Conservation (phyloP, 2,329 filamentous ascomycete species). For the Neofusicoccum kwambonambiense region DNA sequence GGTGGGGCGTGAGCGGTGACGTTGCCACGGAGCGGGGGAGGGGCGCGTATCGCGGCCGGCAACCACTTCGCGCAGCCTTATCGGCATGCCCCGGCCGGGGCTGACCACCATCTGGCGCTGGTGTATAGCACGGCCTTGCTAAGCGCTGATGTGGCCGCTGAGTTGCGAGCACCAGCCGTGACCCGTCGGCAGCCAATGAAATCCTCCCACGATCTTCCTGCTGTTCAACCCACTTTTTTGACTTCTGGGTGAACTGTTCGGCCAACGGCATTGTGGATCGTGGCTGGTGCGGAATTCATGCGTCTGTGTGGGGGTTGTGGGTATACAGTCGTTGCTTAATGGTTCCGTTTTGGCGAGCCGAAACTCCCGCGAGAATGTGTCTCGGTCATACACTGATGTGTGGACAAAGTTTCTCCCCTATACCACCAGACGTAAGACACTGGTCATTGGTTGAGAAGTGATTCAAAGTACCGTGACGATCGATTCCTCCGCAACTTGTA, state of each 20-base stretch:
- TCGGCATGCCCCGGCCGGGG: background rate
- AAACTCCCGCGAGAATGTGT: background rate
- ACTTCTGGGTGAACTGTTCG: background rate
- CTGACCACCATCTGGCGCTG: background rate
- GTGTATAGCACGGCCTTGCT: background rate
- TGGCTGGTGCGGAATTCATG: too few species aligned
- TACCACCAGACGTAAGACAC: background rate
- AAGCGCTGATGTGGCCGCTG: background rate
- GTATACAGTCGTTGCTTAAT: background rate
- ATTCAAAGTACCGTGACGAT: too few species aligned
- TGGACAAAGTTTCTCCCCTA: background rate
- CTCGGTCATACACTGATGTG: background rate
- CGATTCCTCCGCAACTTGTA: too few species aligned
- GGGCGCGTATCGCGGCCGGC: background rate
- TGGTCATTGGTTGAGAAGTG: background rate
- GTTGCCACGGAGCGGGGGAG: background rate
- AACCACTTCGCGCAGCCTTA: slow-evolving; percentile 8
- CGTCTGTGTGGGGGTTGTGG: too few species aligned
- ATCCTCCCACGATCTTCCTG: background rate
- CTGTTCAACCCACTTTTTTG: background rate
- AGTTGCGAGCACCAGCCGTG: background rate
- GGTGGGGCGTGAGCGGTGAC: background rate
- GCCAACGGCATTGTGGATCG: too few species aligned
- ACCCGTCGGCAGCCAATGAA: background rate
- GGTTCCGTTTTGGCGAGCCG: background rate